A percentile compares a stretch with the other conserved stretches of the same genome.
These are phyloP conservation scores for Drechslera avenae DNA, from an alignment of 2,329 filamentous ascomycete genomes.

Conservation along the genomic window DNA sequence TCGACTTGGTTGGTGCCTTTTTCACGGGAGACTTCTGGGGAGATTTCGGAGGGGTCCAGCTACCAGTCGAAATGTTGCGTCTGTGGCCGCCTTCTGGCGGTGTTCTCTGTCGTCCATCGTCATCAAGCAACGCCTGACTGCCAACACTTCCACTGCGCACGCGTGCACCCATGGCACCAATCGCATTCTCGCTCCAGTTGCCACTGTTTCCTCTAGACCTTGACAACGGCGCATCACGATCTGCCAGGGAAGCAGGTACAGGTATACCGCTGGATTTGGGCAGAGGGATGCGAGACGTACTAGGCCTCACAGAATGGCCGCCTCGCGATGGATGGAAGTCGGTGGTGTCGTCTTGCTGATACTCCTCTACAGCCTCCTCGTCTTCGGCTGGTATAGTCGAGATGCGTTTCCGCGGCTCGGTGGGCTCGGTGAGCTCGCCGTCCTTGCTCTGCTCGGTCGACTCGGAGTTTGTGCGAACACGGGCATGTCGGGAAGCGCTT, in stretches of 20 bases:
- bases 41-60: constrained; percentile 36
- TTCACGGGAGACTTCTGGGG: constrained; percentile 46
- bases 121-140: constrained; percentile 60
- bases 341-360: constrained; percentile 73
- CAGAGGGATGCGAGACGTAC: constrained; percentile 83
- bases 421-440: constrained; percentile 31
- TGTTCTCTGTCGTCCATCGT: constrained; percentile 32
- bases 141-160: constrained; percentile 71
- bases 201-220: constrained; percentile 63
- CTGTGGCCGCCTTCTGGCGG: constrained; percentile 27
- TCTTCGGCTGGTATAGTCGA: constrained; percentile 52
- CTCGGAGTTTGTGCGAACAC: constrained; percentile 43
- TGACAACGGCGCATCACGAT: constrained; percentile 71
- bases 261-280: constrained; percentile 79
- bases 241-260: constrained; percentile 72
- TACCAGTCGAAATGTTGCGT: constrained; percentile 30
- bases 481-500: constrained; percentile 32
- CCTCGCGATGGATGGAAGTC: constrained; percentile 49
- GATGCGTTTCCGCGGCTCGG: constrained; percentile 37
- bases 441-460: constrained; percentile 28
- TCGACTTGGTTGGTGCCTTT: constrained; percentile 47
- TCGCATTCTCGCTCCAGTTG: constrained; percentile 63
- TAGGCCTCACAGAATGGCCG: constrained; percentile 58
- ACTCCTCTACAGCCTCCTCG: constrained; percentile 43
- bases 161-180: constrained; percentile 66